Base-by-base conservation (phyloP, 2,329 filamentous ascomycete genomes). In the Fusarium coffeatum region DNA sequence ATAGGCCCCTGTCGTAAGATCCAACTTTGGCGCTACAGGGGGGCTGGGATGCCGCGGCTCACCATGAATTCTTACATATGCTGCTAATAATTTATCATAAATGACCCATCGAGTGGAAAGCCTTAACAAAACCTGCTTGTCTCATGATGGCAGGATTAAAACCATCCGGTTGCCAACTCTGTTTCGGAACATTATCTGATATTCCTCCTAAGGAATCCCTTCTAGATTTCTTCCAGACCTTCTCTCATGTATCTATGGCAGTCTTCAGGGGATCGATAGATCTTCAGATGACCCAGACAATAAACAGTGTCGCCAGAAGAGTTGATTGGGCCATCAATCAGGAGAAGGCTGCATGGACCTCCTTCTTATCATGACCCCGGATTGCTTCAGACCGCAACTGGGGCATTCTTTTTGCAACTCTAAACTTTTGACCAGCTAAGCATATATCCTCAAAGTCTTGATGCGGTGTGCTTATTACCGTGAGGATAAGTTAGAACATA, bases 11-110 rank as follows among this genome's bases (percentile, higher is more conserved):
- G 59, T 22, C 55, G 28, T 47, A 45, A 41, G 20, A 25, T 12
- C 49, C 49, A 34, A 42, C 18, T 42, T 23, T 64, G 51, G 66
- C 34, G 45, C 20, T 59, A 28, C 61, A 68, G 51, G 64, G 55
- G 50, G 34, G 32, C 23, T 47, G 47, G 66, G 61, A 61, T 66
- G 54, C 66, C 66, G 66, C 66, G 66, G 66, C 61, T 69, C 50
- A 48, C 48, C 40, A 34, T 48, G 28, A 23, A 45, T 45, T 16
- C 32, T 40, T 18, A 56, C 54, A 53, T 58, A 53, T 37, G 37
- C 18, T 58, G 30, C 28, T 42, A 58, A 58, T 43, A 53, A 48
- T 48, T 16, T 32, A 64, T 56, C 42, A 43, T 43, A 56, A 64
- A 32, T 56, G 37, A 43, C 23, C 13, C 32, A 22, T 22, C 23